Base-by-base conservation (phyloP, 1,284 basidiomycete genomes). In the Lentinus polychrous region DNA sequence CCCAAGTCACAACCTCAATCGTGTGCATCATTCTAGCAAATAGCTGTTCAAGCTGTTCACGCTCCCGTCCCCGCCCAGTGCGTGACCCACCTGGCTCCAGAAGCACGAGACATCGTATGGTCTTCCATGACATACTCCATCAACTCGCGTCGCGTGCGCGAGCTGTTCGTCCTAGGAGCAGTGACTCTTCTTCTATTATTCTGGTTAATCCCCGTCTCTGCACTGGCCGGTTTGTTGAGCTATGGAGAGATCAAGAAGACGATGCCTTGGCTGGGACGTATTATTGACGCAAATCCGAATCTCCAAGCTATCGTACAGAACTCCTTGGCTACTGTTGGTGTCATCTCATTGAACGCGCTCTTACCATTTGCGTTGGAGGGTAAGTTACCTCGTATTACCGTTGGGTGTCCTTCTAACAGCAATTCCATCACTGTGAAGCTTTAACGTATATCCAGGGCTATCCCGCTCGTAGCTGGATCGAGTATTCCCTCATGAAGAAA, bases 41-140 rank as follows among this genome's bases (percentile, higher is more conserved):
- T 91, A 38, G 93, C 93, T 0, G 75, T 89, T 2, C 95, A 98
- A 66, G 79, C 85, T 0, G 89, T 88, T 0, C 90, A 94, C 63
- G 79, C 85, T 2, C 75, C 85, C 0, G 73, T 76, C 41, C 82
- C 89, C 10, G 74, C 75, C 48, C 76, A 86, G 60, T 76, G 80
- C 45, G 70, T 74, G 11, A 92, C 91, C 1, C 75, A 75, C 42
- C 80, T 80, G 4, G 94, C 95, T 0, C 94, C 94, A 0, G 95
- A 99, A 63, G 95, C 95, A 8, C 79, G 95, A 39, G 95, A 99
- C 64, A 90, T 99, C 50, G 82, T 97, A 15, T 99, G 95, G 96
- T 75, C 81, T 37, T 94, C 92, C 59, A 86, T 98, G 67, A 73
- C 80, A 1, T 79, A 86, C 49, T 77, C 85, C 0, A 67, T 73